Base-by-base conservation (phyloP, 306 rosid species). In the Astragalus membranaceus region DNA sequence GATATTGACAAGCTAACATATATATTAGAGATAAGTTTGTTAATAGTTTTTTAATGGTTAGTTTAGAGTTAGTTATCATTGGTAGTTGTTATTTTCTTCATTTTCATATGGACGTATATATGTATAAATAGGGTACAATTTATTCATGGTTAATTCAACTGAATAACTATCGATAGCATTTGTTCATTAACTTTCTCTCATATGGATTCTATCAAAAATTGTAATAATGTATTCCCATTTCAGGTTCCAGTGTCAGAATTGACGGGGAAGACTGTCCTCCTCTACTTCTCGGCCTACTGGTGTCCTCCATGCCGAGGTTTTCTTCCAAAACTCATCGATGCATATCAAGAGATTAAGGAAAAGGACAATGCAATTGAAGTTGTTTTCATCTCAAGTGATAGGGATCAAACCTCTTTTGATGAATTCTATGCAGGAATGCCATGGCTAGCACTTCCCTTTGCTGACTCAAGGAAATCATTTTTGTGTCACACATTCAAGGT, bases 261-360 rank as follows among this genome's bases (percentile, higher is more conserved):
- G 14, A 79, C 77, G 56, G 95, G 96, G 63, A 88, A 85, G 85
- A 87, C 26, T 47, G 72, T 92, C 64, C 85, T 92, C 39, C 85
- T 92, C 16, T 92, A 89, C 77, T 92, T 92, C 85, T 92, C 96
- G 33, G 98, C 92, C 9, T 87, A 86, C 7, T 86, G 95, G 95
- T 85, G 95, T 67, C 87, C 89, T 39, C 89, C 92, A 32, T 88
- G 91, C 74, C 88, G 87, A n/a, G 87, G 86, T 42, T 89, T 92
- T 81, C 69, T 84, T 20, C 96, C 96, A 33, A 85, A 85, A 71
- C 91, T 89, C 49, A 33, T 62, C 5, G 82, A 89, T 39, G 82
- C 84, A 73, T 92, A 88, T 44, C 49, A 82, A 12, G 78, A 80
- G 80, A 88, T 89, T 10, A 92, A 88, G 82, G 88, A 67, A 29